These are phyloP conservation scores for Cyphellophora europaea DNA, from an alignment of 2,329 filamentous ascomycete genomes.

Conservation along the genomic window DNA sequence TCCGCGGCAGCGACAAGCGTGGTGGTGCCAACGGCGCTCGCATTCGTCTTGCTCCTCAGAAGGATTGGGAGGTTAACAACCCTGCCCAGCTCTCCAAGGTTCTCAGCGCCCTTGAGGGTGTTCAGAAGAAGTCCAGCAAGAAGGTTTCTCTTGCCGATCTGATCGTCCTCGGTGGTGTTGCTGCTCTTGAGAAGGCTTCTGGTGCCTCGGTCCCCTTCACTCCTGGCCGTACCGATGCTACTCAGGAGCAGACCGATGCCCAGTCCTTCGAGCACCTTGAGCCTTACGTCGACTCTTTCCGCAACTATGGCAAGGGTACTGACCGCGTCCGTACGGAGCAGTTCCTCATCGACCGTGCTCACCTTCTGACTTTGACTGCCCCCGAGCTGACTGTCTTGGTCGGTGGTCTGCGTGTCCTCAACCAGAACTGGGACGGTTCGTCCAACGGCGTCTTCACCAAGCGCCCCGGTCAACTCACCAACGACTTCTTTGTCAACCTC, in stretches of 20 bases:
- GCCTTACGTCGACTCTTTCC: conserved; percentile 66
- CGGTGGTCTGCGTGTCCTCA: conserved; percentile 61
- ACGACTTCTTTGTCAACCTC: conserved; percentile 76
- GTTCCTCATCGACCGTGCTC: conserved; percentile 61
- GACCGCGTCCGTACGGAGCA: conserved; percentile 56
- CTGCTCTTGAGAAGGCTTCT: conserved; percentile 64
- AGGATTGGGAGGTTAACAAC: conserved; percentile 67
- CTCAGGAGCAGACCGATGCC: conserved; percentile 62
- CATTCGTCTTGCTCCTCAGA: conserved; percentile 64
- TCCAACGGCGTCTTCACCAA: conserved; percentile 58
- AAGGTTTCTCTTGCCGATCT: conserved; percentile 70
- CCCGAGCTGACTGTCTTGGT: conserved; percentile 64
- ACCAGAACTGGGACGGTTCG: conserved; percentile 63
- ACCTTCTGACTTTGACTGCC: conserved; percentile 59
- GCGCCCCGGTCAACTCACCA: conserved; percentile 59
- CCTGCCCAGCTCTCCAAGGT: conserved; percentile 55
- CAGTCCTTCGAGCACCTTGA: conserved; percentile 57
- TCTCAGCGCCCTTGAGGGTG: conserved; percentile 49
- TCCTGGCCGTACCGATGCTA: conserved; percentile 62
- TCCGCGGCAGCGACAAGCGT: conserved; percentile 70
- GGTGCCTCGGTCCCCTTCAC: conserved; percentile 59
- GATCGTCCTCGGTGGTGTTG: conserved; percentile 64
- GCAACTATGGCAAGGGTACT: conserved; percentile 62
- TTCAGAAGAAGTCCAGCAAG: conserved; percentile 63
- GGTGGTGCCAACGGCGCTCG: conserved; percentile 73